Base-by-base conservation (phyloP, 805 yeast genomes). In the Hanseniaspora vineae region DNA sequence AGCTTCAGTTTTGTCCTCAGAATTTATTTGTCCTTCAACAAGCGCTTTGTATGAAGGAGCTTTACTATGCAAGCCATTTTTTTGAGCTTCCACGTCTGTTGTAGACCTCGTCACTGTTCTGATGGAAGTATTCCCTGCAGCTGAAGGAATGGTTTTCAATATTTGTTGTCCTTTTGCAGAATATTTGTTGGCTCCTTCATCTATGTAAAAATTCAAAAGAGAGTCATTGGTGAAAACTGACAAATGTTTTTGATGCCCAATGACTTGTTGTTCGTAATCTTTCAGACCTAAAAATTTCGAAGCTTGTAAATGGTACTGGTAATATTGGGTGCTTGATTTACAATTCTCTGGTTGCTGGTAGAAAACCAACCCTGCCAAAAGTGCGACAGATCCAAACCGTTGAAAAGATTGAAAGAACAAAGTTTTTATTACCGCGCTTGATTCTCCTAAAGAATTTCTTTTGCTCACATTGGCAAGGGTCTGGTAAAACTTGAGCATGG, bases 141-240 rank as follows among this genome's bases (percentile, higher is more conserved):
- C 32, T 31, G 29, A 32, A n/a, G 40, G 15, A 33, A 33, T 33
- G 15, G 40, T 42, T 13, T 55, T 19, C 14, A 64, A 45, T 10
- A 64, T 59, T 44, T 55, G 56, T 15, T 54, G 50, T 6, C 66
- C 68, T 42, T 55, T 60, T 17, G 54, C 49, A 39, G 62, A 57
- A 46, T 55, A 63, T 47, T 55, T 55, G 43, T 60, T 61, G 14
- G 61, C 52, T 1, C 58, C 62, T 15, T 51, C 45, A 49, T 63
- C 65, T 1, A 64, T 58, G 47, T 64, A 64, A 47, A 51, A 64
- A 42, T 60, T 60, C 31, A 62, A 37, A 29, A 64, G 45, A 47
- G 63, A 66, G 12, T 56, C 60, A 20, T 50, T 58, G 5, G 58
- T 45, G 48, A 64, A 63, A 9, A 54, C 39, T 2, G 47, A 40